phyloP scores from a whole-genome alignment of 2,329 filamentous ascomycete species.

The Penicillium brasilianum region DNA sequence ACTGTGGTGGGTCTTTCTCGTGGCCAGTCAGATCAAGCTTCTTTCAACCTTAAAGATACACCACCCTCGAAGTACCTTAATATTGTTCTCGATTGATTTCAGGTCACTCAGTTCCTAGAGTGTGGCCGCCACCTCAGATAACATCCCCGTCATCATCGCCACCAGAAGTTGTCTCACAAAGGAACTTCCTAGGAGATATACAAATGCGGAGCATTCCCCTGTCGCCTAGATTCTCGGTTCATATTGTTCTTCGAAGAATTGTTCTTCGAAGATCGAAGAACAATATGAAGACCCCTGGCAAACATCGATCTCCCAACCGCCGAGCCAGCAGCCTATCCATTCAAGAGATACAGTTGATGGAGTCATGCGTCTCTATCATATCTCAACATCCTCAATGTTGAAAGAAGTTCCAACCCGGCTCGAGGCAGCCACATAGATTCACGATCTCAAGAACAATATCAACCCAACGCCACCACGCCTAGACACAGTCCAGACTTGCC shows the following conservation, averaged over 20 bases:
- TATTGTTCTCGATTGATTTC: conserved; percentile 7
- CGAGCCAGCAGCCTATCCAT: background rate
- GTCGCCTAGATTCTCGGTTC: background rate
- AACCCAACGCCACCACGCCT: background rate
- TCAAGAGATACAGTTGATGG: background rate
- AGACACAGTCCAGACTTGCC: background rate
- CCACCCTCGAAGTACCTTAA: background rate
- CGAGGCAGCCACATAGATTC: conserved; percentile 4
- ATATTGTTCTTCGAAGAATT: conserved; percentile 11
- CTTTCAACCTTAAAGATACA: too few relatives aligned
- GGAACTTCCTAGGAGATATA: background rate
- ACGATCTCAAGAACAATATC: conserved; percentile 2
- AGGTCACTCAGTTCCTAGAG: background rate
- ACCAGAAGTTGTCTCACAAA: background rate
- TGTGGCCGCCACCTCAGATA: background rate
- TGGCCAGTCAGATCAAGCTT: too few relatives aligned
- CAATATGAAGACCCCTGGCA: conserved; percentile 7
- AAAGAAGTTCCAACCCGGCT: background rate
- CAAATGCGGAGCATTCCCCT: background rate
- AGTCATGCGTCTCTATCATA: background rate
- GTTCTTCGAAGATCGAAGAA: conserved; percentile 14
- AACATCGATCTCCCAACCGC: background rate
- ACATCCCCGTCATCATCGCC: background rate
- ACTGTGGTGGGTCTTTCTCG: background rate
- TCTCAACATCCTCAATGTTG: background rate